Evolutionary conservation across 2,329 filamentous ascomycete species (phyloP).

Genomic region (Cordyceps fumosorosea): DNA sequence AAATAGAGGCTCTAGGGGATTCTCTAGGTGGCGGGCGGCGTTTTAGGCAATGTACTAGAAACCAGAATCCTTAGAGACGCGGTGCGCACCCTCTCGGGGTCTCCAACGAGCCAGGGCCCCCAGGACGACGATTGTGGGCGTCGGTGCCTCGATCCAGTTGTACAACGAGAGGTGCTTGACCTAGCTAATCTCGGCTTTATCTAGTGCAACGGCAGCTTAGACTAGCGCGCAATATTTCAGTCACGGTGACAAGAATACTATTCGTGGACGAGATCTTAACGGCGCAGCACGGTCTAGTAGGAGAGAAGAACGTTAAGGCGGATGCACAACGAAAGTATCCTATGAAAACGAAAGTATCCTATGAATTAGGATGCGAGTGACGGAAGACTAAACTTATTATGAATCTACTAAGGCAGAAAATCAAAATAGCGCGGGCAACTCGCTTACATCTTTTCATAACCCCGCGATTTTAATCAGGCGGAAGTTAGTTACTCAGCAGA

Average conservation of each 20-base stretch:
- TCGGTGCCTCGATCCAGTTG: slow-evolving; percentile 38
- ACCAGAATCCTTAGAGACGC: slow-evolving; percentile 32
- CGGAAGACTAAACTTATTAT: too few species aligned
- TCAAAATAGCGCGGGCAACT: too few species aligned
- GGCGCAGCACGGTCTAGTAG: too few species aligned
- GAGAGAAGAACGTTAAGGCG: too few species aligned
- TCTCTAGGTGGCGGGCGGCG: slow-evolving; percentile 34
- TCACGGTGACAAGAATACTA: neutral
- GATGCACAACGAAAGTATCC: too few species aligned
- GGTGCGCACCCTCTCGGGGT: slow-evolving; percentile 19
- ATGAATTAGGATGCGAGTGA: too few species aligned
- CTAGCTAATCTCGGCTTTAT: slow-evolving; percentile 26
- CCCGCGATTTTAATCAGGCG: too few species aligned
- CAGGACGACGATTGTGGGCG: slow-evolving; percentile 39
- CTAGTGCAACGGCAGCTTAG: slow-evolving; percentile 16
- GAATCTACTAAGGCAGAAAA: too few species aligned
- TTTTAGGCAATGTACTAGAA: slow-evolving; percentile 38
- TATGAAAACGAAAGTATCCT: too few species aligned
- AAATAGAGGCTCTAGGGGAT: slow-evolving; percentile 41
- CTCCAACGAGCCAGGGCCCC: slow-evolving; percentile 34
- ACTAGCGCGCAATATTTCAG: slow-evolving; percentile 18
- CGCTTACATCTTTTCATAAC: too few species aligned
- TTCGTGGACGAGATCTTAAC: too few species aligned
- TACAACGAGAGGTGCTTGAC: slow-evolving; percentile 40
- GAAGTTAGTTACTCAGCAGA: too few species aligned